A percentile compares a stretch with the other conserved stretches of the same genome.
These are phyloP conservation scores for Wallacemonas sp. DNA, from an alignment of 208 protist species.

Conservation along the genomic window DNA sequence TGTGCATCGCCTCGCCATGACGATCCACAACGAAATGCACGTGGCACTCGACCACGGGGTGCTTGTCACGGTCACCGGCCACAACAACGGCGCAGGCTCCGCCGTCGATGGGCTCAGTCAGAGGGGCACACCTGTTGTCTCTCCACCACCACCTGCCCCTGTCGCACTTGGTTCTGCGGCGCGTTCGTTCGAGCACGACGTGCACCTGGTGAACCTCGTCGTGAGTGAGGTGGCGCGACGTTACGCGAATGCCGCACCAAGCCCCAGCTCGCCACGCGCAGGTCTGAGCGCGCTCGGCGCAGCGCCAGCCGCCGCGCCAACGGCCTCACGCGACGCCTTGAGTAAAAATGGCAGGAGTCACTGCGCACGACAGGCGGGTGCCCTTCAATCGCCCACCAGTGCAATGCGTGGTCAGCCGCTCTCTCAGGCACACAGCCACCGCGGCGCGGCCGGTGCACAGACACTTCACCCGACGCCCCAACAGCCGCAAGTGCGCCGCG, in stretches of 20 bases:
- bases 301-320: not conserved
- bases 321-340: not conserved
- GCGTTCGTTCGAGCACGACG: slow-evolving; percentile 39
- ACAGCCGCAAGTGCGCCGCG: not conserved
- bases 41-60: slow-evolving; percentile 10
- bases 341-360: not conserved
- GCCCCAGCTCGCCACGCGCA: slow-evolving; percentile 17
- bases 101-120: slow-evolving; percentile 12
- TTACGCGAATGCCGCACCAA: slow-evolving; percentile 24
- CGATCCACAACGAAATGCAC: slow-evolving; percentile 35
- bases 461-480: not conserved
- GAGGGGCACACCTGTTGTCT: slow-evolving; percentile 21
- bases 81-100: not conserved
- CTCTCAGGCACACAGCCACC: not conserved
- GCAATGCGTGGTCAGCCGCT: not conserved
- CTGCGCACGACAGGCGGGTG: not conserved
- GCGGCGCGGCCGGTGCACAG: slow-evolving; percentile 5
- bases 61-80: slow-evolving; percentile 6
- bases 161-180: not conserved
- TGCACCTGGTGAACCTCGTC: slow-evolving; percentile 34
- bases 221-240: slow-evolving; percentile 31
- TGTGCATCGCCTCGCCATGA: slow-evolving; percentile 42
- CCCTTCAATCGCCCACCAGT: not conserved
- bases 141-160: slow-evolving; percentile 10
- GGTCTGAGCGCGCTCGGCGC: not conserved